These are phyloP conservation scores for Gracilaria caudata DNA, from an alignment of 23 red algal genomes.

Conservation along the genomic window DNA sequence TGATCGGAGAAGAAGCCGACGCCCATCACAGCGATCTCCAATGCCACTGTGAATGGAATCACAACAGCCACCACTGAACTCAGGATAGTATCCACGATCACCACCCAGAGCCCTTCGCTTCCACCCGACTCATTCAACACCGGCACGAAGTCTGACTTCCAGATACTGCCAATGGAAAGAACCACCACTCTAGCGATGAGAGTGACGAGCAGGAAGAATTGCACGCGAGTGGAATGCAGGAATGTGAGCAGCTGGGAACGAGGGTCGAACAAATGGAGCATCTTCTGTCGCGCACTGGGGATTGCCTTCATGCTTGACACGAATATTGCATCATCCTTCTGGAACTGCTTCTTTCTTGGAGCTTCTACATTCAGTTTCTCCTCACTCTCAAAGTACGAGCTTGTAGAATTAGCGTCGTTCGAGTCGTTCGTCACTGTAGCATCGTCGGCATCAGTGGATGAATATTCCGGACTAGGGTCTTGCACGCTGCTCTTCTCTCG, in stretches of 20 bases:
- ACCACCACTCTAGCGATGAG: slow-evolving; percentile 35
- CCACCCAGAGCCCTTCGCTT: slow-evolving; percentile 9
- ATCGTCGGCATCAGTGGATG: not conserved
- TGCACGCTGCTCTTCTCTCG: not conserved
- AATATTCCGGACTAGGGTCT: not conserved
- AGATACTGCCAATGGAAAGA: slow-evolving; percentile 23
- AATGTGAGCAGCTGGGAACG: slow-evolving; percentile 53
- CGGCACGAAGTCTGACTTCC: slow-evolving; percentile 12
- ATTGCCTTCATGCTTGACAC: slow-evolving; percentile 22
- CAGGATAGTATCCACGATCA: slow-evolving; percentile 28
- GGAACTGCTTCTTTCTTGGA: not conserved
- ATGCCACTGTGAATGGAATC: slow-evolving; percentile 24
- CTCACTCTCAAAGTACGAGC: not conserved
- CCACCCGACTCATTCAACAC: not conserved
- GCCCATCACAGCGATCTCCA: slow-evolving; percentile 35
- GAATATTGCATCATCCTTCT: slow-evolving; percentile 19
- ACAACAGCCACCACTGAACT: not conserved
- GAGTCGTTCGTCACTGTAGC: not conserved
- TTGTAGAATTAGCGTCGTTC: not conserved
- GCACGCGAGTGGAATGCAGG: slow-evolving; percentile 46
- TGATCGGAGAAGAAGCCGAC: slow-evolving; percentile 24
- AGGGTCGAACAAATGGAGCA: slow-evolving; percentile 30
- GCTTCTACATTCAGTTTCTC: not conserved
- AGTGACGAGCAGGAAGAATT: slow-evolving; percentile 47
- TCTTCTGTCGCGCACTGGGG: slow-evolving; percentile 11